Base-by-base conservation (phyloP, 73 alveolate genomes). In the Paramecium biaurelia region DNA sequence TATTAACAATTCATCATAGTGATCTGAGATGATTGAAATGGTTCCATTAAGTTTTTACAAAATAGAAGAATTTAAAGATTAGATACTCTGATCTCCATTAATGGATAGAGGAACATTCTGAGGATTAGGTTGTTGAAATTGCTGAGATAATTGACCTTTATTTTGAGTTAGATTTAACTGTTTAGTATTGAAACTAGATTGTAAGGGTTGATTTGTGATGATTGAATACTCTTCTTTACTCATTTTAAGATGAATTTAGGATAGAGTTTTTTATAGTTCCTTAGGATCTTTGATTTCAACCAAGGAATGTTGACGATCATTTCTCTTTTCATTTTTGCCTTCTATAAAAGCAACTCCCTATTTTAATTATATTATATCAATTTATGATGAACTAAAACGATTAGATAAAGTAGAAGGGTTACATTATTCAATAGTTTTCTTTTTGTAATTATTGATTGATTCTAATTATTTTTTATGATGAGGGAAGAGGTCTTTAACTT, bases 311-410 rank as follows among this genome's bases (percentile, higher is more conserved):
- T 79, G 42, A 15, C 90, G 47, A 11, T 79, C 74, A 79, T 79
- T 79, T 41, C 47, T 79, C 6, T 79, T 79, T 79, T 79, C 90
- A 42, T 79, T 79, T 47, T 41, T 79, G 10, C 90, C 90, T 47
- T 79, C 90, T 9, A 42, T 41, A 9, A 79, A 30, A 6, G 90
- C 30, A 10, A 79, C 90, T 24, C 90, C 90, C 14, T 79, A 4
- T 47, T 79, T 11, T 23, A 79, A 79, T 30, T 26, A 20, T 4
- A 79, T 79, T 0, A 42, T 14, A 21, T 79, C 90, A 79, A 79
- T 38, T 26, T 41, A 42, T 18, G 90, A 45, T 43, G 42, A 20
- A n/a, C 56, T 41, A 47, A 21, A 30, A 21, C 90, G 47, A 42
- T 23, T 26, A 43, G 76, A 30, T 41, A 79, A 79, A 20, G 34